A percentile compares a stretch with the other conserved stretches of the same genome.
These are phyloP conservation scores for Starmerella sp. DNA, from an alignment of 805 yeast species.

Conservation along the genomic window DNA sequence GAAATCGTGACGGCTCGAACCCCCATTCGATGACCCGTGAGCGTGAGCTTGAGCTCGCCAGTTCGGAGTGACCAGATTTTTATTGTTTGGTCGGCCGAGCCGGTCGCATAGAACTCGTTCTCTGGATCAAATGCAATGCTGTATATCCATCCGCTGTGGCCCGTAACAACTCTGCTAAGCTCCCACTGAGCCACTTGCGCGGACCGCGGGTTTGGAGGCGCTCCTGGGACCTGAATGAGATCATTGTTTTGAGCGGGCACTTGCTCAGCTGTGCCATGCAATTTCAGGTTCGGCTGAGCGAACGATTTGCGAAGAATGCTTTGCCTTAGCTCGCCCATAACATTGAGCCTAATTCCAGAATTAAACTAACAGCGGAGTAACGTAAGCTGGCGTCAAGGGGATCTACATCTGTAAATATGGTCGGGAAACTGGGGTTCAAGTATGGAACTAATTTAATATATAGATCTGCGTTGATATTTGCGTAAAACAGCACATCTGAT, in stretches of 20 bases:
- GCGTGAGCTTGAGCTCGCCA: conserved; percentile 55
- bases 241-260: background rate
- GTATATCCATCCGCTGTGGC: conserved; percentile 90
- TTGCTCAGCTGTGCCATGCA: background rate
- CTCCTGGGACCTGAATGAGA: background rate
- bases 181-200: background rate
- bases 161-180: conserved; percentile 42
- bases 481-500: too few relatives aligned
- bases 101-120: conserved; percentile 85
- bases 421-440: too few relatives aligned
- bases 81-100: conserved; percentile 77
- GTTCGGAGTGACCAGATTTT: conserved; percentile 83
- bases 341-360: background rate
- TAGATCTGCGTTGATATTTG: too few relatives aligned
- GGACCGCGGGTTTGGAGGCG: background rate
- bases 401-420: too few relatives aligned
- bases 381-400: background rate
- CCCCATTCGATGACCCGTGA: conserved; percentile 86
- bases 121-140: conserved; percentile 75
- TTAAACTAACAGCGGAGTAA: background rate
- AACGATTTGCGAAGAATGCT: conserved; percentile 1
- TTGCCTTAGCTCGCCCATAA: conserved; percentile 1
- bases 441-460: too few relatives aligned
- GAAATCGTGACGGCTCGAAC: conserved; percentile 70
- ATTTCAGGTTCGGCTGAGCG: background rate